Base-by-base conservation (phyloP, 805 yeast genomes). In the Suhomyces prunicola region DNA sequence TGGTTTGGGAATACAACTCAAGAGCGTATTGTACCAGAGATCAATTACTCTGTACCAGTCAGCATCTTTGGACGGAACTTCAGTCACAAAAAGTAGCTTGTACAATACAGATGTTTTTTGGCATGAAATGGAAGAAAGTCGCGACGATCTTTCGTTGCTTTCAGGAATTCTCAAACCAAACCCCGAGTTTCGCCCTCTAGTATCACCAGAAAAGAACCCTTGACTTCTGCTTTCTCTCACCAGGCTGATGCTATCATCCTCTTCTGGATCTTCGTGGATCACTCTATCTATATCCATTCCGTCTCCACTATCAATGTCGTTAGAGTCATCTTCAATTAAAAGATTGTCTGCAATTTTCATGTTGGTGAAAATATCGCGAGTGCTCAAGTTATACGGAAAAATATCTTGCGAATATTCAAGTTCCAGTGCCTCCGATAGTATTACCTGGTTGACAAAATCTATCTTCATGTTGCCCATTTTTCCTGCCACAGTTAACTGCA, bases 401-500 rank as follows among this genome's bases (percentile, higher is more conserved):
- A 56, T 24, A 42, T 49, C 35, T 13, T 19, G 46, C 23, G 44
- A 26, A n/a, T 36, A 36, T n/a, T 17, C 22, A 7, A 7, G 10
- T 17, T 36, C 40, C 40, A 36, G 41, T 12, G 47, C 50, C 24
- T 52, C 52, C 7, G 57, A 50, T 40, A 60, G 59, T 10, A 70
- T 57, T 27, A 46, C 55, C 17, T 63, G 59, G 31, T 65, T 57
- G 3, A 63, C 55, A 47, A 68, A 74, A 53, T 74, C 71, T 6
- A 75, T 52, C 31, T 63, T 67, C 10, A 68, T 55, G 47, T 62
- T 55, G 17, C 63, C 52, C 12, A 71, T 47, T 39, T 66, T 63
- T 2, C 79, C 78, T 6, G 54, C 50, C 54, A 61, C 61, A 4
- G 69, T 68, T 49, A 73, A 55, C 35, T 55, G 61, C n/a, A 71